Evolutionary conservation across 2,329 filamentous ascomycete species (phyloP).

Genomic region (Tolypocladium nubicola): DNA sequence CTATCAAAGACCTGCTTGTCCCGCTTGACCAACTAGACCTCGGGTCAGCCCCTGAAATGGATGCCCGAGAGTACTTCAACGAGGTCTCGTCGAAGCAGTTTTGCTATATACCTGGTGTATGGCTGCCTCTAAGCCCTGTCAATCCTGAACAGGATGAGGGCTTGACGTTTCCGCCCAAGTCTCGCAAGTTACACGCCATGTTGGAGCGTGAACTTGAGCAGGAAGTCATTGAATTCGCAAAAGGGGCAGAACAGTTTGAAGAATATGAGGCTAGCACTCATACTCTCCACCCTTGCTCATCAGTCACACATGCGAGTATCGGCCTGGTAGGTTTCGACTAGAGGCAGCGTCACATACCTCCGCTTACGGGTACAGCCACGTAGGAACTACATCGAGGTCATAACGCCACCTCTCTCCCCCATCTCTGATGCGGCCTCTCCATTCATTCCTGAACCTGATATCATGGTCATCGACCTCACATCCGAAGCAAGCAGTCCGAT

Average conservation of each 20-base stretch:
- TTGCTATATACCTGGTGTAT: conserved; percentile 12
- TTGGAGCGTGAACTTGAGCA: conserved; percentile 15
- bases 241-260: neutral
- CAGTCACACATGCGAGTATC: neutral
- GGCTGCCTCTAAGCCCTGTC: conserved; percentile 18
- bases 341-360: neutral
- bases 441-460: conserved; percentile 10
- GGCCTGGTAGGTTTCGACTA: neutral
- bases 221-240: conserved; percentile 7
- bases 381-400: neutral
- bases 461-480: conserved; percentile 15
- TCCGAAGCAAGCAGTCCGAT: conserved; percentile 19
- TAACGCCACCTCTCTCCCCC: conserved; percentile 19
- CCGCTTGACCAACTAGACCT: conserved; percentile 13
- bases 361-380: neutral
- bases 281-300: neutral
- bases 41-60: conserved; percentile 9
- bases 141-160: conserved; percentile 15
- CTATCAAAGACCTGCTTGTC: conserved; percentile 6
- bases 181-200: conserved; percentile 11
- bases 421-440: conserved; percentile 7
- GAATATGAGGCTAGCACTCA: neutral
- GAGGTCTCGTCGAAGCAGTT: conserved; percentile 8
- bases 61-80: conserved; percentile 11
- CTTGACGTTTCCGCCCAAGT: conserved; percentile 12